Evolutionary conservation across 768 basidiomycete species (phyloP).

Genomic region (Hericium erinaceus): DNA sequence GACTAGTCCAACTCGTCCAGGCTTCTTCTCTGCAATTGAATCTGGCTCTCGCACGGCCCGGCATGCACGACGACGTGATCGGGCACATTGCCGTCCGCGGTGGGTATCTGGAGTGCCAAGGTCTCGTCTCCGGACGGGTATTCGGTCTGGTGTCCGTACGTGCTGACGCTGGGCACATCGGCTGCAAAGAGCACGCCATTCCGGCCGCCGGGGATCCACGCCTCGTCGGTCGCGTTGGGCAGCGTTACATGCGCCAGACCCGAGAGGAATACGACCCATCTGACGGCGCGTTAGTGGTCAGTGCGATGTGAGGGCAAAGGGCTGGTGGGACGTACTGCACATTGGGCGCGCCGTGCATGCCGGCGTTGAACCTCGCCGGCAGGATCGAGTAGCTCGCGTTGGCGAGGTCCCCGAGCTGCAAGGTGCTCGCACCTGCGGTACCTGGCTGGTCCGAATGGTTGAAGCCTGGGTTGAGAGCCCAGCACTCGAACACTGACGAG

Average conservation of each 20-base stretch:
- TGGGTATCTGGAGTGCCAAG: constrained; percentile 18
- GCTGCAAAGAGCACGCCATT: constrained; percentile 17
- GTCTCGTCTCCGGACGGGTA: constrained; percentile 17
- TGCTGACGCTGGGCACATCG: constrained; percentile 9
- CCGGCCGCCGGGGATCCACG: constrained; percentile 12
- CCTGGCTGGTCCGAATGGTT: constrained; percentile 16
- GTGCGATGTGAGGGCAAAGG: background rate
- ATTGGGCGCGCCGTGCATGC: constrained; percentile 45
- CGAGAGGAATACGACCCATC: constrained; percentile 17
- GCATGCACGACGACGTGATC: constrained; percentile 13
- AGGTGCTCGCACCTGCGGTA: constrained; percentile 17
- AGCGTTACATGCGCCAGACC: constrained; percentile 19
- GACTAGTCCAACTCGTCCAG: constrained; percentile 5
- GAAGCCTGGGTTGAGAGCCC: constrained; percentile 18
- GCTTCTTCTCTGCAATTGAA: background rate
- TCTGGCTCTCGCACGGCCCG: constrained; percentile 10
- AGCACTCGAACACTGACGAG: constrained; percentile 19
- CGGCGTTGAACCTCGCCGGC: constrained; percentile 40
- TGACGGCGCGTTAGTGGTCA: background rate
- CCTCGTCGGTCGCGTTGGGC: constrained; percentile 10
- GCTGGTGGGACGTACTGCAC: constrained; percentile 17
- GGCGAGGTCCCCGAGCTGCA: constrained; percentile 17
- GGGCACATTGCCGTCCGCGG: constrained; percentile 13
- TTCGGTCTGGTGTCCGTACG: constrained; percentile 15
- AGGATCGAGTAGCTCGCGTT: constrained; percentile 20